Base-by-base conservation (phyloP, 768 basidiomycete genomes). In the Termitomyces sp. region DNA sequence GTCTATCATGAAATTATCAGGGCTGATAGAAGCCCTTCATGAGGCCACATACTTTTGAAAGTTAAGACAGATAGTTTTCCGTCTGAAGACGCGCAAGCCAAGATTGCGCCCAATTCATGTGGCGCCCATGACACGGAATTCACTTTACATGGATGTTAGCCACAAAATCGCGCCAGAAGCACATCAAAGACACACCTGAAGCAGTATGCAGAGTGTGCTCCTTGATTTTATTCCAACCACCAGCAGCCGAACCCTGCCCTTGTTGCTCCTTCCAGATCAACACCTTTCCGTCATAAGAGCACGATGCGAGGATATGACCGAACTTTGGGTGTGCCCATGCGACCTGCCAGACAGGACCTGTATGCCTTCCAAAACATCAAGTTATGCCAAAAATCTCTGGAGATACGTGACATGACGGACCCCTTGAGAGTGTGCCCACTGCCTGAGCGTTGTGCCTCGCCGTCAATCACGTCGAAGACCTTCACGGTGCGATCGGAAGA, bases 51-150 rank as follows among this genome's bases (percentile, higher is more conserved):
- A 94, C 94, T 93, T 83, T 97, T 95, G 77, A 98, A 98, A 7
- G 90, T 90, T 53, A 99, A 76, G 37, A 99, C 94, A 9, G 96
- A 98, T 41, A 99, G 81, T 68, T 95, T 96, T 59, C 96, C 95
- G 69, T 99, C 97, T 1, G 93, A 96, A 21, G 92, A 95, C 2
- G 96, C 96, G 66, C 97, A 99, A 4, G 93, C 96, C 40, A 98
- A 79, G 59, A 98, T 95, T 1, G 97, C 93, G 34, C 96, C 97
- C 14, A 98, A 82, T 67, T 98, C 96, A 63, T 97, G 94, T 2
- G 97, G 94, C n/a, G 96, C 96, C 97, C 97, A 99, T 0, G 93
- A 92, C 21, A 98, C 88, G 1, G 95, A 95, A 74, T 99, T 99
- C 47, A 98, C 96, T 96, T 45, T 14, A 12, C 30, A 26, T 12